Conservation (phyloP, 352 stramenopile genomes). For the Phytophthora meadii region DNA sequence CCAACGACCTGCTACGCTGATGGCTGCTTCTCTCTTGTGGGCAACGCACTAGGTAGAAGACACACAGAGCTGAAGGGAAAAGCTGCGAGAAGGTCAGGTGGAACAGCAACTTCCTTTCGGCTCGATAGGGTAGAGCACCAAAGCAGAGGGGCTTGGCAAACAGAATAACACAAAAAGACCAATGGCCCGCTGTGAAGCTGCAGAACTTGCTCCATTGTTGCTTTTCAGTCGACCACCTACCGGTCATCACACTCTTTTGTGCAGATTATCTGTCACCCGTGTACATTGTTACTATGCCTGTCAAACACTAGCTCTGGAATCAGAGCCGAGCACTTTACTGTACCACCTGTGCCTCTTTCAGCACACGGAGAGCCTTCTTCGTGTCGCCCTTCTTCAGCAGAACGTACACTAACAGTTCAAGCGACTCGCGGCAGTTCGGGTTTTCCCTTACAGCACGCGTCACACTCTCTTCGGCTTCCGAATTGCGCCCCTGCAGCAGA, state of each 20-base stretch:
- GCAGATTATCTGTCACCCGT: constrained; percentile 23
- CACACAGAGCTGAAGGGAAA: constrained; percentile 29
- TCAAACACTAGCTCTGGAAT: background rate
- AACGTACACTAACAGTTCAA: constrained; percentile 89
- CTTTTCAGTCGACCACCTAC: background rate
- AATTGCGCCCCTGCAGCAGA: constrained; percentile 75
- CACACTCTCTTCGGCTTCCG: constrained; percentile 85
- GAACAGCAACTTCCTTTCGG: constrained; percentile 16
- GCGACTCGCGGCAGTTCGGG: constrained; percentile 81
- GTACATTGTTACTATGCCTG: constrained; percentile 37
- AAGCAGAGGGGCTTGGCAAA: constrained; percentile 34
- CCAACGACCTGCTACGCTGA: constrained; percentile 15
- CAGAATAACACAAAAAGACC: constrained; percentile 30
- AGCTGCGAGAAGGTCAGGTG: constrained; percentile 12
- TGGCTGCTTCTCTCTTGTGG: constrained; percentile 18
- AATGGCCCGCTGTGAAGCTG: constrained; percentile 22
- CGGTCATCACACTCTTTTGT: constrained; percentile 21
- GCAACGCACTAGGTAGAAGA: constrained; percentile 43
- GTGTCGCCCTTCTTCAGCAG: constrained; percentile 89
- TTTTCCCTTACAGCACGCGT: constrained; percentile 85
- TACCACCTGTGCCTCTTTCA: constrained; percentile 87
- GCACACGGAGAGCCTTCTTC: constrained; percentile 87
- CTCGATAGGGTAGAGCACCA: constrained; percentile 46
- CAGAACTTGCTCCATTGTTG: constrained; percentile 4
- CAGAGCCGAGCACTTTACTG: constrained; percentile 40